Conservation (phyloP, 108 stramenopile species). For the Skeletonema costatum region DNA sequence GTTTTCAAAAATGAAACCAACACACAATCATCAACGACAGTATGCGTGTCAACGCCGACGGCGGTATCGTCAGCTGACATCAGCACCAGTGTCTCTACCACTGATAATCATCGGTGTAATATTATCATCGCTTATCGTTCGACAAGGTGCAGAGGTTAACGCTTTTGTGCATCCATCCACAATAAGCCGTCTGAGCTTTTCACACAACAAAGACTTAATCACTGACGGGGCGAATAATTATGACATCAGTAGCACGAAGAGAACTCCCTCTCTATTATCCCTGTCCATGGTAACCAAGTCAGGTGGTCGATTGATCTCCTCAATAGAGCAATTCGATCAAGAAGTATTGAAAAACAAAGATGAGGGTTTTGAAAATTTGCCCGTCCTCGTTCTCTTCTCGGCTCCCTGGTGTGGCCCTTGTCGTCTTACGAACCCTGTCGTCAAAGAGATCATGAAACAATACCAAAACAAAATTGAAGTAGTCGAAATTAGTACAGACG, state of each 20-base stretch:
- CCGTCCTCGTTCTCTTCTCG: constrained; percentile 74
- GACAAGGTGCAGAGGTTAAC: neutral
- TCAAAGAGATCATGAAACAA: constrained; percentile 78
- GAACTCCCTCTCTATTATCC: neutral
- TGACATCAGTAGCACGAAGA: neutral
- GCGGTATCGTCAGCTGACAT: neutral
- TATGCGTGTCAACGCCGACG: neutral
- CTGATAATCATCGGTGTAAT: neutral
- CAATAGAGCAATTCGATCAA: constrained; percentile 60
- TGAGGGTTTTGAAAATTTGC: constrained; percentile 6
- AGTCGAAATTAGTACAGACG: constrained; percentile 84
- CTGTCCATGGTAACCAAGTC: constrained; percentile 69
- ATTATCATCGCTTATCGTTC: neutral
- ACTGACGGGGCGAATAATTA: neutral
- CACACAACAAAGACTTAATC: neutral
- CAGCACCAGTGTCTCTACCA: neutral
- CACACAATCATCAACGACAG: neutral
- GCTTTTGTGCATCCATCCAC: neutral
- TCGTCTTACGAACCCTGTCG: constrained; percentile 74
- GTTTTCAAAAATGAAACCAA: neutral
- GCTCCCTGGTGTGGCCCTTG: constrained; percentile 90
- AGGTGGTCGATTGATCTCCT: constrained; percentile 65
- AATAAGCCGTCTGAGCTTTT: neutral
- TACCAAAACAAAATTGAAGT: constrained; percentile 65
- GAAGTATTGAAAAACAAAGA: constrained; percentile 48